These are phyloP conservation scores for Urostyla sp. DNA, from an alignment of 73 alveolate genomes.

Conservation along the genomic window DNA sequence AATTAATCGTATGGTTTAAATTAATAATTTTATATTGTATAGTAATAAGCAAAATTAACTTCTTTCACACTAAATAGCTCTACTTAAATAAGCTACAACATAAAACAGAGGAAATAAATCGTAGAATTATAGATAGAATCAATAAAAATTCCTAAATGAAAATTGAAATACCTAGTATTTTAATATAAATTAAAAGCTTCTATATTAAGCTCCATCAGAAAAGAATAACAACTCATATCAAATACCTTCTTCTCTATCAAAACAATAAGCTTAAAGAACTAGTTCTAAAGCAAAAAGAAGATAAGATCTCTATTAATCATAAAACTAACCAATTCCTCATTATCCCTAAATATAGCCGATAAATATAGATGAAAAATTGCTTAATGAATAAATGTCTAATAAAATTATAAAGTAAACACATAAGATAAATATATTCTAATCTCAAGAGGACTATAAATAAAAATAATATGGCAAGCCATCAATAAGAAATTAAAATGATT, in stretches of 20 bases:
- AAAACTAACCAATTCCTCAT: no score
- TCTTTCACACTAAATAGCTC: conserved; percentile 7
- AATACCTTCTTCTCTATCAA: not conserved
- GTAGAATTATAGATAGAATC: not conserved
- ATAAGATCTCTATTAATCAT: no score
- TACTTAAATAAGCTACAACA: conserved; percentile 16
- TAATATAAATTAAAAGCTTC: not conserved
- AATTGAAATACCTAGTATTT: not conserved
- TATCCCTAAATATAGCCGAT: no score
- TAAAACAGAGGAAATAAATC: not conserved
- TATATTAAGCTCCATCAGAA: not conserved
- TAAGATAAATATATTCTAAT: not conserved
- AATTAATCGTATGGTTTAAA: no score
- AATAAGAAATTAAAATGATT: conserved; percentile 1
- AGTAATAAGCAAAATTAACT: conserved; percentile 27
- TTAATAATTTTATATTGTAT: not conserved
- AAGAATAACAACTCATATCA: not conserved
- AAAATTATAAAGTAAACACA: not conserved
- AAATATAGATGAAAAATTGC: not conserved
- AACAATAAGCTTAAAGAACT: no score
- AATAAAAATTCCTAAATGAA: not conserved
- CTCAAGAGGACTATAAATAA: not conserved
- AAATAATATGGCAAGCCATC: no score
- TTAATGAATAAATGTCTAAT: not conserved
- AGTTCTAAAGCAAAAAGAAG: no score